These are phyloP conservation scores for Glaciozyma martinii DNA, from an alignment of 768 basidiomycete genomes.

Conservation along the genomic window DNA sequence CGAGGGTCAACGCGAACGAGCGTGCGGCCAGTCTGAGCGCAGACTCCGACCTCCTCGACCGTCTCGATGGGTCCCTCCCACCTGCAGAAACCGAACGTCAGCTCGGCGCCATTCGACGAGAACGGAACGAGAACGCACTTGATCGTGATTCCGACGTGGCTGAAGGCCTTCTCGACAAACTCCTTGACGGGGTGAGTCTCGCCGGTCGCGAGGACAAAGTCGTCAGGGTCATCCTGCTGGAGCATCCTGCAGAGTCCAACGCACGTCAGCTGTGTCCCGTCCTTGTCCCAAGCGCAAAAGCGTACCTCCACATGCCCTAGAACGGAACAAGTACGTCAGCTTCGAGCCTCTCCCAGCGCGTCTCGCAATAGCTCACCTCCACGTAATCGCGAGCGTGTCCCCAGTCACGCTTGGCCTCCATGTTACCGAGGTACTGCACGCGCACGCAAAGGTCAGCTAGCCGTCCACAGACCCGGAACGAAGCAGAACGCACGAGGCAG, in stretches of 20 bases:
- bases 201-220: constrained; percentile 91
- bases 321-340: too few species aligned
- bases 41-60: constrained; percentile 64
- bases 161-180: constrained; percentile 82
- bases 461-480: neutral
- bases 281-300: neutral
- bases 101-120: constrained; percentile 7
- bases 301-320: too few species aligned
- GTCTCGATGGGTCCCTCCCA: constrained; percentile 63
- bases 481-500: constrained; percentile 47
- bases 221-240: constrained; percentile 70
- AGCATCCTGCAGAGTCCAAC: constrained; percentile 79
- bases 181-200: constrained; percentile 93
- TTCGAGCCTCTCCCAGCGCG: too few species aligned
- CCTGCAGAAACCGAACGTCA: constrained; percentile 33
- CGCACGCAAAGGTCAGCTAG: neutral
- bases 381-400: constrained; percentile 79
- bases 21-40: constrained; percentile 57
- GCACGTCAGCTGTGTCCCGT: neutral
- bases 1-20: constrained; percentile 75
- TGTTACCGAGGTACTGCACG: constrained; percentile 67
- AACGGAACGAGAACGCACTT: constrained; percentile 44
- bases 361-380: constrained; percentile 50
- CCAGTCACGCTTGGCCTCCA: constrained; percentile 95
- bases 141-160: constrained; percentile 56